Percentiles rank a stretch among this genome's conserved stretches.
These are phyloP conservation scores for Aspergillus pseudoviridinutans DNA, from an alignment of 2,329 filamentous ascomycete genomes.

Conservation along the genomic window DNA sequence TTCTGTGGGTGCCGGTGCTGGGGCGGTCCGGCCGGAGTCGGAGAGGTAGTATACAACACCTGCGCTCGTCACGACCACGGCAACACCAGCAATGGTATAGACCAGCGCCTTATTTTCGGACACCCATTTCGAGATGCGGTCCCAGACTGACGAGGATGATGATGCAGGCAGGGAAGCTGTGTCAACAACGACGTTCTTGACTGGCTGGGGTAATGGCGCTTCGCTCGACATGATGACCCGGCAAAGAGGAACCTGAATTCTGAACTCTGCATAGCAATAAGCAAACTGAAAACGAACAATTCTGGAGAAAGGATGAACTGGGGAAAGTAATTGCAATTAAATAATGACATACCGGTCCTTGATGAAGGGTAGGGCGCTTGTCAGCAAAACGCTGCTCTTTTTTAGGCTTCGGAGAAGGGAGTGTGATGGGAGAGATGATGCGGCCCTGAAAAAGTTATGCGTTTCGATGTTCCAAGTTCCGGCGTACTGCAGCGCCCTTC, in stretches of 20 bases:
- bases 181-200: constrained; percentile 38
- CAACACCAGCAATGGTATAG: constrained; percentile 93
- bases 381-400: constrained; percentile 14
- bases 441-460: constrained; percentile 36
- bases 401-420: constrained; percentile 9
- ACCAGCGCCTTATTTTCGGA: constrained; percentile 93
- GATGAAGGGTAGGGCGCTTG: constrained; percentile 9
- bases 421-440: constrained; percentile 28
- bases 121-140: constrained; percentile 85
- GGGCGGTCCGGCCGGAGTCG: constrained; percentile 46
- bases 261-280: constrained; percentile 9
- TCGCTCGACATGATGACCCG: constrained; percentile 39
- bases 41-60: constrained; percentile 88
- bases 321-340: background rate
- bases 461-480: constrained; percentile 16
- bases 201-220: constrained; percentile 32
- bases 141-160: constrained; percentile 71
- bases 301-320: background rate
- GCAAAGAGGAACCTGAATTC: constrained; percentile 12
- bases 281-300: constrained; percentile 4
- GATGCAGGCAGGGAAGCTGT: constrained; percentile 41
- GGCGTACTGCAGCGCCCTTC: constrained; percentile 14
- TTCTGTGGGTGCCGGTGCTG: constrained; percentile 37
- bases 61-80: constrained; percentile 83
- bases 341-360: constrained; percentile 17